Evolutionary conservation across 768 basidiomycete species (phyloP).

Genomic region (Pilatotrama ljubarskyi): DNA sequence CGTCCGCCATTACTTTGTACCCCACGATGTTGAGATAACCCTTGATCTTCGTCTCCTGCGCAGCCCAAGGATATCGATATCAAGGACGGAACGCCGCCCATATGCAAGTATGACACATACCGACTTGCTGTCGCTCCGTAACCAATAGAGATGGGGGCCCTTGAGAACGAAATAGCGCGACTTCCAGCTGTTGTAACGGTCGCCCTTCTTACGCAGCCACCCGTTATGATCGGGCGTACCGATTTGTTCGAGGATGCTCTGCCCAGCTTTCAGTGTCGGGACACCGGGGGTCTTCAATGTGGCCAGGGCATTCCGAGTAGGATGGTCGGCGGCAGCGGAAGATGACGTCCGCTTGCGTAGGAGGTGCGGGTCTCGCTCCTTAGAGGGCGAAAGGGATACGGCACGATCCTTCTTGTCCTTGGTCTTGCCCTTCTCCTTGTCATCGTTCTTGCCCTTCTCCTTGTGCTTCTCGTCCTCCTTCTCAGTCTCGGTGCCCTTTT

Average conservation of each 20-base stretch:
- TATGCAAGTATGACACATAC: conserved; percentile 31
- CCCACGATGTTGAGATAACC: conserved; percentile 92
- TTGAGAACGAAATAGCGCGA: conserved; percentile 88
- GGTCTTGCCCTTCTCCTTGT: conserved; percentile 30
- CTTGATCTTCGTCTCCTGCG: conserved; percentile 90
- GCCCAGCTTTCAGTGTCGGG: conserved; percentile 42
- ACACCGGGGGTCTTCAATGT: conserved; percentile 6
- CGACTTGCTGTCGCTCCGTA: conserved; percentile 72
- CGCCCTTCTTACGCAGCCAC: conserved; percentile 96
- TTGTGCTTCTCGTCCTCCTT: conserved; percentile 22
- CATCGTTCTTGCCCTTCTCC: conserved; percentile 19
- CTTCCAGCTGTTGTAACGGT: conserved; percentile 93
- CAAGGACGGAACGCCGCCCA: neutral
- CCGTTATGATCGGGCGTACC: conserved; percentile 88
- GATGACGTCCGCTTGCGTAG: conserved; percentile 58
- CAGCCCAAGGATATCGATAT: conserved; percentile 1
- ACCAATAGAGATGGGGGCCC: conserved; percentile 85
- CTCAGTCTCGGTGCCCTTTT: conserved; percentile 18
- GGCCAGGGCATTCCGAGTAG: conserved; percentile 9
- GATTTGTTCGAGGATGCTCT: conserved; percentile 85
- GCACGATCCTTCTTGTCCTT: conserved; percentile 25
- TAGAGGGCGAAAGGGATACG: conserved; percentile 23
- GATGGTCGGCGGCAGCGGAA: conserved; percentile 17
- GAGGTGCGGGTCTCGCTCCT: conserved; percentile 38
- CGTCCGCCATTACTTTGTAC: conserved; percentile 91